A percentile compares a stretch with the other conserved stretches of the same genome.
Evolutionary conservation across 75 land plant genomes (phyloP).

Genomic region (Adiantum capillusveneris): DNA sequence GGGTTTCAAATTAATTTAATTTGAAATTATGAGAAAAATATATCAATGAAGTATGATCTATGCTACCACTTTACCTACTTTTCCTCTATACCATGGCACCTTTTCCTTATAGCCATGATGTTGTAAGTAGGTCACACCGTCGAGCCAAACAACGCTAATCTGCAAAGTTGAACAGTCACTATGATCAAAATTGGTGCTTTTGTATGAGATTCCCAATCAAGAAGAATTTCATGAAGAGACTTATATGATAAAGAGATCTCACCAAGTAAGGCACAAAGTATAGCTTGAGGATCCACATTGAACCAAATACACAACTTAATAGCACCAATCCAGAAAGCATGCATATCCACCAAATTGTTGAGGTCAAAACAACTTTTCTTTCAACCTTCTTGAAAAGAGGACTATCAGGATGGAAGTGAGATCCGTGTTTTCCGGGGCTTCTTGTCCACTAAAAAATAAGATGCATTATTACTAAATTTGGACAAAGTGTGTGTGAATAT

Average conservation of each 20-base stretch:
- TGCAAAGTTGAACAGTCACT: too few species aligned
- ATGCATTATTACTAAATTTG: background rate
- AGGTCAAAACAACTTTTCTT: conserved; percentile 13
- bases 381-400: conserved; percentile 17
- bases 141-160: conserved; percentile 21
- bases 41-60: too few species aligned
- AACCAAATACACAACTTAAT: background rate
- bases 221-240: too few species aligned
- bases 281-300: conserved; percentile 28
- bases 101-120: conserved; percentile 35
- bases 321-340: conserved; percentile 12
- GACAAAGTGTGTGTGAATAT: background rate
- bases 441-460: conserved; percentile 1
- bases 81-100: conserved; percentile 39
- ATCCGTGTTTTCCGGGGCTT: conserved; percentile 20
- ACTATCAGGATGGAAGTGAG: conserved; percentile 22
- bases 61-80: conserved; percentile 6
- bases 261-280: conserved; percentile 39
- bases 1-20: background rate
- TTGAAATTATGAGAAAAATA: background rate
- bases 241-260: conserved; percentile 2
- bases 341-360: conserved; percentile 27
- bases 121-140: conserved; percentile 29
- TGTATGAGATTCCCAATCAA: too few species aligned
- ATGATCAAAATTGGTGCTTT: background rate